Evolutionary conservation across 2,329 filamentous ascomycete genomes (phyloP).

Genomic region (Penicillium sp.): DNA sequence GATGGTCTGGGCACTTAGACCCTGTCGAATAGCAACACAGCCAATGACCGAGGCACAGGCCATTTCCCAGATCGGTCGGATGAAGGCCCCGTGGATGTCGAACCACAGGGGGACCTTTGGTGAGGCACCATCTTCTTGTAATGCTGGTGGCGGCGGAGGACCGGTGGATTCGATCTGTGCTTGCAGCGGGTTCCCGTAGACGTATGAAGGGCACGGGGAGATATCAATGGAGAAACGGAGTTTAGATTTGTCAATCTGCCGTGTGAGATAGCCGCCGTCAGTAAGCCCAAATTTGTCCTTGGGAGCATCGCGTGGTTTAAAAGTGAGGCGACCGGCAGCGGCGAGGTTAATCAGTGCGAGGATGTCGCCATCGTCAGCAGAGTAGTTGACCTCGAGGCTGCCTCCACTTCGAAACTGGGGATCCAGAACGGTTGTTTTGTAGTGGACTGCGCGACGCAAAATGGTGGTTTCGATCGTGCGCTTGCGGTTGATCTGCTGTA

Average conservation of each 20-base stretch:
- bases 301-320: conserved; percentile 40
- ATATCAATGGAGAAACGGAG: conserved; percentile 44
- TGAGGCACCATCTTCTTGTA: conserved; percentile 7
- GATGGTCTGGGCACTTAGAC: conserved; percentile 35
- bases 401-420: conserved; percentile 30
- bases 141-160: conserved; percentile 25
- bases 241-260: conserved; percentile 43
- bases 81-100: conserved; percentile 44
- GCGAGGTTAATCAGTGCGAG: conserved; percentile 43
- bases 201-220: conserved; percentile 35
- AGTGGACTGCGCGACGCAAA: conserved; percentile 39
- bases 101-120: conserved; percentile 46
- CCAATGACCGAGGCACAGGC: conserved; percentile 41
- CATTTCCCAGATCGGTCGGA: conserved; percentile 40
- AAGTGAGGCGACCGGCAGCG: conserved; percentile 32
- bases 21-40: conserved; percentile 41
- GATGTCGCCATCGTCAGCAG: conserved; percentile 43
- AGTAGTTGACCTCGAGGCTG: conserved; percentile 32
- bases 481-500: conserved; percentile 37
- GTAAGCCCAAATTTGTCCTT: conserved; percentile 45
- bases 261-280: conserved; percentile 45
- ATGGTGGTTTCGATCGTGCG: conserved; percentile 40
- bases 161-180: conserved; percentile 16
- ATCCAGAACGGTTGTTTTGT: conserved; percentile 44
- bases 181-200: conserved; percentile 38